Evolutionary conservation across 345 rosid genomes (phyloP).

Genomic region (Rhodamnia rubescens): DNA sequence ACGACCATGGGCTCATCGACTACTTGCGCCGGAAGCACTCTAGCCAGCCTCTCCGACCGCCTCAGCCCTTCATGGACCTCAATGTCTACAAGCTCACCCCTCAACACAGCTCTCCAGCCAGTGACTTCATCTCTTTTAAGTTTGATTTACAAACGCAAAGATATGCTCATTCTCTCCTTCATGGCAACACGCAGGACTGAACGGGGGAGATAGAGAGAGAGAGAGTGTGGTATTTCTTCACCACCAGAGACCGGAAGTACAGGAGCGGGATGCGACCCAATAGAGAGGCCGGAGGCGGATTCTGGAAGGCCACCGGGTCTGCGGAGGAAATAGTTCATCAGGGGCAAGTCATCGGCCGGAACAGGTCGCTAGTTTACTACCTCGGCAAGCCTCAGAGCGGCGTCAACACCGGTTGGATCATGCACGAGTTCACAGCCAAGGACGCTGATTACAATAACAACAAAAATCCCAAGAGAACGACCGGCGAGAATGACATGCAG

Average conservation of each 20-base stretch:
- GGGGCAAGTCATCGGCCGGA: neutral
- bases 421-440: neutral
- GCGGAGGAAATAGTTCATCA: neutral
- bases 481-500: too few relatives aligned
- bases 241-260: slow-evolving; percentile 3
- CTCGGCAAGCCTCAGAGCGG: neutral
- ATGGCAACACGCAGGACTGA: neutral
- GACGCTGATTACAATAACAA: neutral
- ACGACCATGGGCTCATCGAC: neutral
- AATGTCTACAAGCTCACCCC: neutral
- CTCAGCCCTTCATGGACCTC: neutral
- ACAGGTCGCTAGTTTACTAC: neutral
- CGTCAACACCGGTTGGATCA: neutral
- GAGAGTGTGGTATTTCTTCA: neutral
- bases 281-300: neutral
- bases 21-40: neutral
- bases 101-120: neutral
- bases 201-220: neutral
- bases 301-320: neutral
- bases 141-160: neutral
- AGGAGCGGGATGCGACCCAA: neutral
- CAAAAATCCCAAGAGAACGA: neutral
- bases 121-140: neutral
- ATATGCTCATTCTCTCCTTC: neutral
- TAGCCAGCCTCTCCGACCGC: neutral